phyloP scores from a whole-genome alignment of 1,284 basidiomycete species.

The Rhodotorula sp. region DNA sequence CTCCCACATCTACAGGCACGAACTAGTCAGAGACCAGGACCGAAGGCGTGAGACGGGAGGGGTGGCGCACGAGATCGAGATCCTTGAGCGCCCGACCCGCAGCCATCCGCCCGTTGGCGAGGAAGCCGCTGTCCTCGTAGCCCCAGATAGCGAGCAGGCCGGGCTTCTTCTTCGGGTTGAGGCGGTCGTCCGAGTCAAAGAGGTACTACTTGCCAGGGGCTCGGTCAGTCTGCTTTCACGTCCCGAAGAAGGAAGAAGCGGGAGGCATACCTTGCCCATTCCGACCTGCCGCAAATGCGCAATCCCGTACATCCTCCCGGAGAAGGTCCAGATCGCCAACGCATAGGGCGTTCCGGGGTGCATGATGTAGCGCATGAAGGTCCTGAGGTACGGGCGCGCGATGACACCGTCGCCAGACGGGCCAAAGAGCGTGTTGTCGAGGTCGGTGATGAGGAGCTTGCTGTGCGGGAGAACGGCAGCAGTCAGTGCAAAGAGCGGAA shows the following conservation, averaged over 20 bases:
- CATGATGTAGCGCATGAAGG: conserved; percentile 34
- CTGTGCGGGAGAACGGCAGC: not conserved
- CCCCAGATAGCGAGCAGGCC: conserved; percentile 21
- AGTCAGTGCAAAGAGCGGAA: not conserved
- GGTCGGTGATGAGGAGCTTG: conserved; percentile 13
- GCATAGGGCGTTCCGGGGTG: conserved; percentile 20
- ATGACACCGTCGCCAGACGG: conserved; percentile 19
- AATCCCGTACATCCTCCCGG: conserved; percentile 15
- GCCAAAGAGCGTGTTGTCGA: conserved; percentile 39
- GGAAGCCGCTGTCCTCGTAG: conserved; percentile 27
- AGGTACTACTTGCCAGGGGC: not conserved
- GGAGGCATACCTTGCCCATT: conserved; percentile 22
- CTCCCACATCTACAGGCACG: conserved; percentile 20
- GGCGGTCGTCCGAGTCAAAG: conserved; percentile 10
- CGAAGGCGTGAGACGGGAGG: not conserved
- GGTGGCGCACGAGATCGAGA: conserved; percentile 25
- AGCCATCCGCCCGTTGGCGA: conserved; percentile 9
- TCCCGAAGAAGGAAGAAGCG: not conserved
- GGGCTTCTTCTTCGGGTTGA: conserved; percentile 2
- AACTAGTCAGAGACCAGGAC: not conserved
- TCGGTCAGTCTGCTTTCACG: no score
- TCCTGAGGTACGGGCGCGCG: conserved; percentile 33
- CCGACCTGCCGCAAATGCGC: conserved; percentile 28
- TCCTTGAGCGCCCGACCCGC: conserved; percentile 24
- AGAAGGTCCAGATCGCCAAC: conserved; percentile 35